Conservation (phyloP, 2,329 filamentous ascomycete genomes). For the Penicillium verrucosum region DNA sequence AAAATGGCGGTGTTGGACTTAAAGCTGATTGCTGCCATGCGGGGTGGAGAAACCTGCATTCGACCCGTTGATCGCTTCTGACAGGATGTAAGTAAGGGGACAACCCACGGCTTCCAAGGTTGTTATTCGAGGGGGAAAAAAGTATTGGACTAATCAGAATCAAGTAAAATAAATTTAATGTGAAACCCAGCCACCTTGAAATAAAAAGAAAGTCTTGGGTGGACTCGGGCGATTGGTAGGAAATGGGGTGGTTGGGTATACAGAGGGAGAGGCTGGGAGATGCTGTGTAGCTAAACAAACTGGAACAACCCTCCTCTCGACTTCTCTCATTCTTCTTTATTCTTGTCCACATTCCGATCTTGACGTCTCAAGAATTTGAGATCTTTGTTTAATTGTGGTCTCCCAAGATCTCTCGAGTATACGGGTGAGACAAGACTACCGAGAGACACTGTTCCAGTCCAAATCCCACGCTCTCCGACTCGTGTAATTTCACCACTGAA, state of each 20-base stretch:
- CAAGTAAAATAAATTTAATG: not conserved
- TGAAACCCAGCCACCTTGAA: slow-evolving; percentile 21
- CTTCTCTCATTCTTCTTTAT: slow-evolving; percentile 12
- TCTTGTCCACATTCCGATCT: slow-evolving; percentile 18
- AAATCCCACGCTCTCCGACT: not conserved
- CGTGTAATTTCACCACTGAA: not conserved
- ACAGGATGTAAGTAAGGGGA: not conserved
- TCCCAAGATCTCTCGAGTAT: slow-evolving; percentile 11
- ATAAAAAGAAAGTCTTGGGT: not conserved
- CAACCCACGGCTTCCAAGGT: not conserved
- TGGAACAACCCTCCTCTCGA: slow-evolving; percentile 14
- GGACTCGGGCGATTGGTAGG: slow-evolving; percentile 16
- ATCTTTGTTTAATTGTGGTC: slow-evolving; percentile 8
- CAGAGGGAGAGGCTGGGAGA: slow-evolving; percentile 32
- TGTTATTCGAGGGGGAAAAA: not conserved
- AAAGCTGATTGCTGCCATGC: slow-evolving; percentile 14
- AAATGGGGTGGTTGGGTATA: slow-evolving; percentile 39
- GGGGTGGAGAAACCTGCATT: slow-evolving; percentile 9
- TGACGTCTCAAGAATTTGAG: slow-evolving; percentile 4
- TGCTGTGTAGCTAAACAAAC: slow-evolving; percentile 7
- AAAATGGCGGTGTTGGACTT: slow-evolving; percentile 7
- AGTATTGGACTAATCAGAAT: not conserved
- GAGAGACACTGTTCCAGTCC: not conserved
- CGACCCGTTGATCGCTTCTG: slow-evolving; percentile 1
- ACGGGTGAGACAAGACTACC: slow-evolving; percentile 7